Evolutionary conservation across 78 protist genomes (phyloP).

Genomic region (Salpingoeca rosetta): DNA sequence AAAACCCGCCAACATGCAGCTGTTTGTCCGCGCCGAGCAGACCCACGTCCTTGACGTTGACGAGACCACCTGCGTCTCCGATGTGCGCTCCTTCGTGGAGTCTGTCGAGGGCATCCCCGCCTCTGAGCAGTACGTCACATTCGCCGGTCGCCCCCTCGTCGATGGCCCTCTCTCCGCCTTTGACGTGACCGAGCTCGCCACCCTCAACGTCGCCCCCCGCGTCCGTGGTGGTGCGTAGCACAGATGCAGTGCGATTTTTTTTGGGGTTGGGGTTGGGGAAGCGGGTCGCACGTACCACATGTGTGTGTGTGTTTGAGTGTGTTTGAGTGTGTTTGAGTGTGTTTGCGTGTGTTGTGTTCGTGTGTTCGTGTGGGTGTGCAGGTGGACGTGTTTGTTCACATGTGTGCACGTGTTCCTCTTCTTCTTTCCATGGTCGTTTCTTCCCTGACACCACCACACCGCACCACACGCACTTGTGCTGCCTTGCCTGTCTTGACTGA

Average conservation of each 20-base stretch:
- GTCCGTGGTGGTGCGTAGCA: constrained; percentile 10
- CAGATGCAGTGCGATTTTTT: background rate
- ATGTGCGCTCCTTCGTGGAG: background rate
- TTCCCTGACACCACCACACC: background rate
- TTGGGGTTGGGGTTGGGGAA: background rate
- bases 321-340: too few relatives aligned
- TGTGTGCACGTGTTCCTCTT: too few relatives aligned
- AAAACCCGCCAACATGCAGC: constrained; percentile 32
- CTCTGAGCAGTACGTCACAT: background rate
- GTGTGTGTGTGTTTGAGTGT: too few relatives aligned
- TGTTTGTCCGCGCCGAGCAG: constrained; percentile 4
- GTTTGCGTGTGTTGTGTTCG: too few relatives aligned
- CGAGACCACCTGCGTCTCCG: constrained; percentile 3
- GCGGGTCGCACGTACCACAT: background rate
- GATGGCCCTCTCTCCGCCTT: background rate
- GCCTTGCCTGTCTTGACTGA: background rate
- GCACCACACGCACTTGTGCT: too few relatives aligned
- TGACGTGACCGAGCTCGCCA: background rate
- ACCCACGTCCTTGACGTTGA: constrained; percentile 13
- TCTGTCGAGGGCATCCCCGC: constrained; percentile 5
- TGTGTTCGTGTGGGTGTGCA: too few relatives aligned
- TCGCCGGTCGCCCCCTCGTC: background rate
- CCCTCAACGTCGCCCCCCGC: constrained; percentile 14
- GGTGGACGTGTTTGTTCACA: background rate
- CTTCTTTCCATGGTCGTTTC: background rate